Base-by-base conservation (phyloP, 352 stramenopile genomes). In the Thalassiosira exigua region DNA sequence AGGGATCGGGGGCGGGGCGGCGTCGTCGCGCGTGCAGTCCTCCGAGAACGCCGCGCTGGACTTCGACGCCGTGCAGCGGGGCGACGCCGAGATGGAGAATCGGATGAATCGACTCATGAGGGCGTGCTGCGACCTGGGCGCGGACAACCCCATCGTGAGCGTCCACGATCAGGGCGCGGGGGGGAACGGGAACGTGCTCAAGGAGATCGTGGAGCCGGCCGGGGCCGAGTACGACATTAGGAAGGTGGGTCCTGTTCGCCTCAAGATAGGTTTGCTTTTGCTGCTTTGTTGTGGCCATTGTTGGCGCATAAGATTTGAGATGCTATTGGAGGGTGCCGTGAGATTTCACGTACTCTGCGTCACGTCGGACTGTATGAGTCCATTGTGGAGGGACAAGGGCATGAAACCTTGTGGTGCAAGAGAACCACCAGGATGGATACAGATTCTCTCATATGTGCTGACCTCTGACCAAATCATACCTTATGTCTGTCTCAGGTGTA, bases 1-100 rank as follows among this genome's bases (percentile, higher is more conserved):
- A 67, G 98, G 98, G 60, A 98, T 99, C 90, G 97, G 97, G 58
- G 98, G 98, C 26, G 97, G 97, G 57, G 97, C 97, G 19, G 97
- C 97, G 3, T 98, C 95, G 21, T 98, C 93, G 69, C 92, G 97
- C 50, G 97, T 99, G 52, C 95, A 98, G 79, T 91, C 83, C 52
- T 83, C 79, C 3, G 82, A 89, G 56, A 97, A 97, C 42, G 96
- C 96, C 1, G 94, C 95, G 33, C 85, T 99, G 9, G 97, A 99
- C 89, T 99, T 99, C 78, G 97, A 99, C 87, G 98, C 97, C 26
- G 98, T 99, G 3, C 98, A 99, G 88, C 95, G 98, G 66, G 98
- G 98, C 21, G 98, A 99, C 84, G 98, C 98, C 48, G 97, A 99
- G 91, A 99, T 99, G 98, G 97, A 98, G 82, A 99, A 98, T 91